Conservation (phyloP, 78 protist genomes). For the Chrysochromulina tobinii region DNA sequence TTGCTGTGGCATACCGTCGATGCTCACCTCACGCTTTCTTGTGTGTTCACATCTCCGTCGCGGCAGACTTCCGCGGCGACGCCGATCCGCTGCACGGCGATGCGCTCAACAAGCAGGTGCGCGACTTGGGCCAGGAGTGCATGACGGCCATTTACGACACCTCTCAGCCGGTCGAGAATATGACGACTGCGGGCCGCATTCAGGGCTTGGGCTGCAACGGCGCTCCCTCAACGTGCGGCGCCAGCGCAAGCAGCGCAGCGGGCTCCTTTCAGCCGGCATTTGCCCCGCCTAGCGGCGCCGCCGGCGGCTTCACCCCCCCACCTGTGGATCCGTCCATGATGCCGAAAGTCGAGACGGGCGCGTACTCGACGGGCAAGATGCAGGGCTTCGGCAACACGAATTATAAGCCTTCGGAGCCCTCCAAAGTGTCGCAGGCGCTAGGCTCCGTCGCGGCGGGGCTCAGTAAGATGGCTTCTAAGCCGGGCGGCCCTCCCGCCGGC, state of each 20-base stretch:
- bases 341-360: background rate
- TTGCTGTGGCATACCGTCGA: too few relatives aligned
- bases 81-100: constrained; percentile 18
- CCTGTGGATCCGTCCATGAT: too few relatives aligned
- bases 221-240: background rate
- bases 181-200: background rate
- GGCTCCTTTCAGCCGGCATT: too few relatives aligned
- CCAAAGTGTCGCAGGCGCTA: background rate
- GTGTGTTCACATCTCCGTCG: background rate
- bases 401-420: background rate
- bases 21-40: too few relatives aligned
- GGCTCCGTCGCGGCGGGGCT: too few relatives aligned
- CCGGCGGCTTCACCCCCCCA: background rate
- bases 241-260: too few relatives aligned
- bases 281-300: background rate
- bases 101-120: background rate
- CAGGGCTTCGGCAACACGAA: constrained; percentile 23
- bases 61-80: background rate
- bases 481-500: too few relatives aligned
- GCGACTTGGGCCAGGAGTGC: background rate
- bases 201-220: constrained; percentile 31
- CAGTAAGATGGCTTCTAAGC: too few relatives aligned
- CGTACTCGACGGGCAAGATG: background rate
- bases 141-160: background rate
- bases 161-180: background rate